phyloP scores from a whole-genome alignment of 257 asterid genomes.

The Penstemon barbatus region DNA sequence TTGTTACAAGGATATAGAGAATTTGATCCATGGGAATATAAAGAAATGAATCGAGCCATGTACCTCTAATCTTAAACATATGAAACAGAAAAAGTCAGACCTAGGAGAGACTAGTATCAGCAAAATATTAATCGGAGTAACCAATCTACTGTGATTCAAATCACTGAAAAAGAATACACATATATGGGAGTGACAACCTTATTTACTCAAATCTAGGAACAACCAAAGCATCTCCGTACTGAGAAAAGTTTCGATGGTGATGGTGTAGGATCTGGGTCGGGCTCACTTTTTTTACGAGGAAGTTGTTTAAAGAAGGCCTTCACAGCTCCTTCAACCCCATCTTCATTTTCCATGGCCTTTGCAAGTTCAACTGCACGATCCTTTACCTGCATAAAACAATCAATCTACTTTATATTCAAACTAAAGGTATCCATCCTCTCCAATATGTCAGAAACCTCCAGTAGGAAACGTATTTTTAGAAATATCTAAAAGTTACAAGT shows the following conservation, averaged over 20 bases:
- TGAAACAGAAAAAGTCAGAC: no score
- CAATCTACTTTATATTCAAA: conserved; percentile 24
- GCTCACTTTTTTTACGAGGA: conserved; percentile 54
- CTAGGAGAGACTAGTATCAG: not conserved
- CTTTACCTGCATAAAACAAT: conserved; percentile 61
- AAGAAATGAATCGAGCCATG: no score
- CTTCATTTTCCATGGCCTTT: conserved; percentile 92
- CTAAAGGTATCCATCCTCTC: not conserved
- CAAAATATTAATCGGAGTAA: not conserved
- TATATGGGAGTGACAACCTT: conserved; percentile 18
- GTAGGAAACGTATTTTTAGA: not conserved
- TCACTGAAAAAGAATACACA: conserved; percentile 23
- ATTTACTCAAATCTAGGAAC: conserved; percentile 49
- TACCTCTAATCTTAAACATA: no score
- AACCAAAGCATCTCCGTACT: conserved; percentile 72
- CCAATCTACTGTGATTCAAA: conserved; percentile 3
- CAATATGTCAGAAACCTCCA: not conserved
- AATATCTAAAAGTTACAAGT: no score
- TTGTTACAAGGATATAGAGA: no score
- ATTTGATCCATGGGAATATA: no score
- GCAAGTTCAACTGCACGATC: conserved; percentile 82
- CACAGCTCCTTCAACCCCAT: conserved; percentile 92
- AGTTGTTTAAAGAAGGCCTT: conserved; percentile 87
- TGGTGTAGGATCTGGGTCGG: conserved; percentile 42
- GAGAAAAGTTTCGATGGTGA: conserved; percentile 47